Percentiles rank a stretch among this genome's conserved stretches.
phyloP scores from a whole-genome alignment of 768 basidiomycete genomes.

The Auricularia heimuer region DNA sequence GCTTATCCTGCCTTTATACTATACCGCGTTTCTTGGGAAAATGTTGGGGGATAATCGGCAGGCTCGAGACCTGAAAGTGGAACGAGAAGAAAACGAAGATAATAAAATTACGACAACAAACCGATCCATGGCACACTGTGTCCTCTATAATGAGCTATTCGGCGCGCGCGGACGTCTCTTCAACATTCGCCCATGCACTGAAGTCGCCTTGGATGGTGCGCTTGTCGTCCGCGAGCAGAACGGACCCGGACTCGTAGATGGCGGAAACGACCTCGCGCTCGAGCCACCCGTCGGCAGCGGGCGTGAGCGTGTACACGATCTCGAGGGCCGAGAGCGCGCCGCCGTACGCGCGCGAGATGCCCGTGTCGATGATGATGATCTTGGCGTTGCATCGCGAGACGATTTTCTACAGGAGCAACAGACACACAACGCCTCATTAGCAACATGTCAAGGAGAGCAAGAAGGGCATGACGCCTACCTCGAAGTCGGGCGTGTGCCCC shows the following conservation, averaged over 20 bases:
- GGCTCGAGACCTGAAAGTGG: too few species aligned
- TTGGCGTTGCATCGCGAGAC: slow-evolving; percentile 83
- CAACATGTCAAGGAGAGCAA: too few species aligned
- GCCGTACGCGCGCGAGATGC: slow-evolving; percentile 95
- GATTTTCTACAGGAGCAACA: slow-evolving; percentile 42
- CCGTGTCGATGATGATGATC: slow-evolving; percentile 92
- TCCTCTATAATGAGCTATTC: too few species aligned
- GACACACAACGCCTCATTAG: too few species aligned
- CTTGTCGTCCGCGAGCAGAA: slow-evolving; percentile 18
- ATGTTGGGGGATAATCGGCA: too few species aligned
- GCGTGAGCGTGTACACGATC: slow-evolving; percentile 74
- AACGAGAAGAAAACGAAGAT: too few species aligned
- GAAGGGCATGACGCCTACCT: slow-evolving; percentile 26
- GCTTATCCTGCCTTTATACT: too few species aligned
- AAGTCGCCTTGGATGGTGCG: slow-evolving; percentile 19
- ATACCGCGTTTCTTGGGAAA: too few species aligned
- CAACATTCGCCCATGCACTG: neutral
- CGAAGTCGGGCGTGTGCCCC: slow-evolving; percentile 94
- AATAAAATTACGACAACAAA: too few species aligned
- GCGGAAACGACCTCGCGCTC: slow-evolving; percentile 32
- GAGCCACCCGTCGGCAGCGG: slow-evolving; percentile 37
- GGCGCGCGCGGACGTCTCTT: too few species aligned
- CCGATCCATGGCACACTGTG: too few species aligned
- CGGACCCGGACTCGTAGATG: slow-evolving; percentile 23
- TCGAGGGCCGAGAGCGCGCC: slow-evolving; percentile 83